Conservation (phyloP, 2,329 filamentous ascomycete species). For the Dothideomycetidae sp. region DNA sequence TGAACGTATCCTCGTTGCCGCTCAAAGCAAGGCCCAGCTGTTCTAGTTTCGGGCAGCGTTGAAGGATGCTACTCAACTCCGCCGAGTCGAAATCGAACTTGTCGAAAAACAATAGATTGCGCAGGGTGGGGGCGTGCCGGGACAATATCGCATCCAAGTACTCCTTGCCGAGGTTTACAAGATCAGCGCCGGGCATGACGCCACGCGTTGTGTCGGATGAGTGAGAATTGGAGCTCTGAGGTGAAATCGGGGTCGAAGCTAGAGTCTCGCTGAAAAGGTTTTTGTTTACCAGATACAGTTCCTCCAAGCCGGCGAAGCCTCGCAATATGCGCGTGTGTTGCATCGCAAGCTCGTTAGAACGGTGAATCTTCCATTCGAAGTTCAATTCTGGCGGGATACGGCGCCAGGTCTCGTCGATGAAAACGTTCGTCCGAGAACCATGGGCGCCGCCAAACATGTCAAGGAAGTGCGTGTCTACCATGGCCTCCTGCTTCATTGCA, state of each 20-base stretch:
- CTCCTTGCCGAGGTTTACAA: slow-evolving; percentile 26
- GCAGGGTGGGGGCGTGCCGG: slow-evolving; percentile 37
- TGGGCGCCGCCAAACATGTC: slow-evolving; percentile 36
- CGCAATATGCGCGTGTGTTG: slow-evolving; percentile 31
- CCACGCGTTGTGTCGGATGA: slow-evolving; percentile 1
- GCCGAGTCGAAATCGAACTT: slow-evolving; percentile 38
- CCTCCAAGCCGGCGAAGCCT: slow-evolving; percentile 32
- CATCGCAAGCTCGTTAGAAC: slow-evolving; percentile 16
- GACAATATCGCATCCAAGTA: slow-evolving; percentile 39
- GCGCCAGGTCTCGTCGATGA: slow-evolving; percentile 43
- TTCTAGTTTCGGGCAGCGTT: slow-evolving; percentile 42
- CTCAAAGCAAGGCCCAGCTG: slow-evolving; percentile 42
- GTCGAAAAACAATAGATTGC: slow-evolving; percentile 42
- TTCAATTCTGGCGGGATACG: slow-evolving; percentile 28
- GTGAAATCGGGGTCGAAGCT: slow-evolving; percentile 1
- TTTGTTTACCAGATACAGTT: slow-evolving; percentile 38
- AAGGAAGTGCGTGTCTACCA: slow-evolving; percentile 40
- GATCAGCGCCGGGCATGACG: slow-evolving; percentile 13
- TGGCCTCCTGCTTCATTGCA: slow-evolving; percentile 27
- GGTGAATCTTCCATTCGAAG: slow-evolving; percentile 23
- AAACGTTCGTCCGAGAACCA: slow-evolving; percentile 29
- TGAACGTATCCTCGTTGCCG: slow-evolving; percentile 30
- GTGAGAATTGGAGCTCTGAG: background rate
- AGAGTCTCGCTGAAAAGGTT: slow-evolving; percentile 18
- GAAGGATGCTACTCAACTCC: slow-evolving; percentile 37